Base-by-base conservation (phyloP, 345 rosid species). In the Adansonia digitata region DNA sequence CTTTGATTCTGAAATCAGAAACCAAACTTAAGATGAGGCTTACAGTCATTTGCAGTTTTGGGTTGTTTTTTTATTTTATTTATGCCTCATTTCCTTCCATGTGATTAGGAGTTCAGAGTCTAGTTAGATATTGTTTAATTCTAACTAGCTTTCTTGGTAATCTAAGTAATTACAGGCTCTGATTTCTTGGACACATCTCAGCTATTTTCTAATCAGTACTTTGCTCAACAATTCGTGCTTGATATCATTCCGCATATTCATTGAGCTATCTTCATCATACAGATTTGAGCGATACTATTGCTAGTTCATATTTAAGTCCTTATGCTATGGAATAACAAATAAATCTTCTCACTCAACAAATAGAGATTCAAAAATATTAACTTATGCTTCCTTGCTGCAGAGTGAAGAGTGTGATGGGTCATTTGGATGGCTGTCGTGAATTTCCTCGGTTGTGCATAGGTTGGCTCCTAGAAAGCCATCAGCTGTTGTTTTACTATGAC, bases 371-470 rank as follows among this genome's bases (percentile, higher is more conserved):
- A 48, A 69, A 48, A 29, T 17, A 29, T 48, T 11, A n/a, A 49
- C 18, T 4, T 49, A 17, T 40, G 27, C 39, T 79, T 57, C 53
- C 71, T 40, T 77, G 77, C 51, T 82, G 79, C 94, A 94, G 97
- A 27, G 80, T 94, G 74, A 91, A 87, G 86, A 94, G 86, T 83
- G 97, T 85, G 72, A 89, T 85, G 78, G 90, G 85, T 17, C 88
- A 90, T 73, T 84, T 92, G 85, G 91, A 94, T 75, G 90, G 91
- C 74, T 65, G 92, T 76, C 87, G 87, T 2, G 87, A 78, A 7
- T 94, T 90, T 84, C 95, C 97, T 77, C 90, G 95, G 45, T 48
- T 94, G 68, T 86, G 89, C 81, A 88, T 94, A 74, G 97, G 98
- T 88, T 48, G 12, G 78, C 62, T 56, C 62, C 24, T 59, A 43